phyloP scores from a whole-genome alignment of 768 basidiomycete genomes.

The Tulasnella sp. region DNA sequence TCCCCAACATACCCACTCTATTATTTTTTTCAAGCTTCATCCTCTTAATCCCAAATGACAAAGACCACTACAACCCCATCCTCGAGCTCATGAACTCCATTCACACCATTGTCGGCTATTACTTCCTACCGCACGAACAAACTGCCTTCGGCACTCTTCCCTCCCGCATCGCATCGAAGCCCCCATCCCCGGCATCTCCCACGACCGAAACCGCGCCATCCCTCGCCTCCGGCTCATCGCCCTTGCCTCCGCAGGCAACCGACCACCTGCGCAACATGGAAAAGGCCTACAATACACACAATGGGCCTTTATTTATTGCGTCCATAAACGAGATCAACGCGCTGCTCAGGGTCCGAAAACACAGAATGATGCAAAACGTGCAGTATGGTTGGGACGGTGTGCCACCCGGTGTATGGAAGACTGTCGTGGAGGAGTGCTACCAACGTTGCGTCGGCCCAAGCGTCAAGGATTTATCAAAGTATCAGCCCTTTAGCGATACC shows the following conservation, averaged over 20 bases:
- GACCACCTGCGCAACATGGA: slow-evolving; percentile 49
- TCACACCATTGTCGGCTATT: slow-evolving; percentile 43
- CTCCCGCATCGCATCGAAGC: background rate
- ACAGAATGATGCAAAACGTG: slow-evolving; percentile 6
- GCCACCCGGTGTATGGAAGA: slow-evolving; percentile 53
- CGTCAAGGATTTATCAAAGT: slow-evolving; percentile 64
- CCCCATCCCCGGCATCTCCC: background rate
- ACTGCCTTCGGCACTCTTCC: slow-evolving; percentile 56
- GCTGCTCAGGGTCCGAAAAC: slow-evolving; percentile 39
- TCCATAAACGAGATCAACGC: slow-evolving; percentile 51
- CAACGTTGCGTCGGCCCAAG: slow-evolving; percentile 87
- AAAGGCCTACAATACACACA: slow-evolving; percentile 52
- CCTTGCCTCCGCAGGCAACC: slow-evolving; percentile 20
- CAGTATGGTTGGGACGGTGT: slow-evolving; percentile 31
- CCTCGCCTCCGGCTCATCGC: slow-evolving; percentile 29
- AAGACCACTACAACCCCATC: slow-evolving; percentile 78
- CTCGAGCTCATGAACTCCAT: slow-evolving; percentile 62
- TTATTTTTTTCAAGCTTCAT: slow-evolving; percentile 7
- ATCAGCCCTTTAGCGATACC: slow-evolving; percentile 64
- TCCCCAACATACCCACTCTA: background rate
- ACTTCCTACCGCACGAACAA: slow-evolving; percentile 41
- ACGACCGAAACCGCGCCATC: slow-evolving; percentile 21
- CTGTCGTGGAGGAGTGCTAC: slow-evolving; percentile 82
- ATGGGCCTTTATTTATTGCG: slow-evolving; percentile 59
- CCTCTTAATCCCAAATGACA: slow-evolving; percentile 57